Conservation (phyloP, 2,329 filamentous ascomycete species). For the Exophiala xenobiotica region DNA sequence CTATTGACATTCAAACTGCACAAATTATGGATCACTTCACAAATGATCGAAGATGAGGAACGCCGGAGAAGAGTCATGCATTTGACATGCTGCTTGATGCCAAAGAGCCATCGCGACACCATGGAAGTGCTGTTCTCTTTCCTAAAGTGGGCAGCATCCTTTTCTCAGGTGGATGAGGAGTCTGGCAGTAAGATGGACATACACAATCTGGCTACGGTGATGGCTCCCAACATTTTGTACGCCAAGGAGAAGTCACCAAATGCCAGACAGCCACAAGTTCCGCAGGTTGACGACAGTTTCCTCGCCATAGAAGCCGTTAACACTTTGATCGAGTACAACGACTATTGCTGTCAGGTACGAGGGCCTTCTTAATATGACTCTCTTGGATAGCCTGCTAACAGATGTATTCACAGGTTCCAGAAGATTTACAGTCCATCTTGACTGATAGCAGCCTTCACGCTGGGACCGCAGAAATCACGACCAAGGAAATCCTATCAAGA, state of each 20-base stretch:
- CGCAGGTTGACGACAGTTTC: constrained; percentile 84
- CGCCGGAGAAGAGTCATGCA: constrained; percentile 83
- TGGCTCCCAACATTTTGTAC: constrained; percentile 91
- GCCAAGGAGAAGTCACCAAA: constrained; percentile 53
- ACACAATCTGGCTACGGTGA: constrained; percentile 94
- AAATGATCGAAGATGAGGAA: constrained; percentile 80
- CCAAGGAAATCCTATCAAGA: constrained; percentile 92
- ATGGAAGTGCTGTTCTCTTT: constrained; percentile 95
- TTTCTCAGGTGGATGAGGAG: constrained; percentile 96
- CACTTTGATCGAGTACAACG: constrained; percentile 85
- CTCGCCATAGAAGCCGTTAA: constrained; percentile 90
- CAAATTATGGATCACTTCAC: constrained; percentile 81
- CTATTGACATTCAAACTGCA: constrained; percentile 94
- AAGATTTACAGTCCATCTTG: constrained; percentile 82
- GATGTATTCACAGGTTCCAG: constrained; percentile 70
- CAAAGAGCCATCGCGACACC: constrained; percentile 87
- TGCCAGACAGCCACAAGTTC: constrained; percentile 56
- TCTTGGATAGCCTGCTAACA: no score
- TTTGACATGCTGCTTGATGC: constrained; percentile 85
- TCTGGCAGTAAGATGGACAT: constrained; percentile 98
- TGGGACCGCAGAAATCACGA: constrained; percentile 81
- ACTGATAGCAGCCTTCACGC: constrained; percentile 81
- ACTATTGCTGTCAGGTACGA: constrained; percentile 90
- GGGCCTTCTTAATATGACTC: no score
- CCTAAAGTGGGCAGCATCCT: constrained; percentile 95